These are phyloP conservation scores for Kwoniella sp. DNA, from an alignment of 768 basidiomycete species.

Conservation along the genomic window DNA sequence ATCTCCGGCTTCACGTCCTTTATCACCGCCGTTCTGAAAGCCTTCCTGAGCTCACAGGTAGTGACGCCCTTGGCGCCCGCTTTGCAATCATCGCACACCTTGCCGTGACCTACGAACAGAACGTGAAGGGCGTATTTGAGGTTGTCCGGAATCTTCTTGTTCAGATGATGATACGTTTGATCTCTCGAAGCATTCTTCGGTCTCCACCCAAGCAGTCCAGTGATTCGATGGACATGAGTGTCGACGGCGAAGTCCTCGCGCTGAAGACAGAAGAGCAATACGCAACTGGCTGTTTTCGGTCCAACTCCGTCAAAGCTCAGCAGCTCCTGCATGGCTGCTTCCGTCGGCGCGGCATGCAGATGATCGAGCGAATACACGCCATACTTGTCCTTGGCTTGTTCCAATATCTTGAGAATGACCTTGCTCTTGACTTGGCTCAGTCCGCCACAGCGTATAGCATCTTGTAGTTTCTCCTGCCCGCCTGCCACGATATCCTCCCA, in stretches of 20 bases:
- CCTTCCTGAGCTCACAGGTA: slow-evolving; percentile 38
- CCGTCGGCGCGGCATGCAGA: slow-evolving; percentile 43
- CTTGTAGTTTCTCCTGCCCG: slow-evolving; percentile 38
- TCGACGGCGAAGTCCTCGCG: slow-evolving; percentile 50
- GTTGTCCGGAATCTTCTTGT: slow-evolving; percentile 47
- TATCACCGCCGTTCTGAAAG: slow-evolving; percentile 21
- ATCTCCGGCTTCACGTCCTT: slow-evolving; percentile 9
- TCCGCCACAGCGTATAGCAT: slow-evolving; percentile 50
- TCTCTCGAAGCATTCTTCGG: slow-evolving; percentile 43
- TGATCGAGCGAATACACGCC: slow-evolving; percentile 47
- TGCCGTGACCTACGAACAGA: slow-evolving; percentile 48
- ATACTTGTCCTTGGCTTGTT: slow-evolving; percentile 43
- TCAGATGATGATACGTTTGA: slow-evolving; percentile 47
- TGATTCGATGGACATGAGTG: slow-evolving; percentile 50
- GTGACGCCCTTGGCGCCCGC: slow-evolving; percentile 35
- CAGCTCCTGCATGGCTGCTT: slow-evolving; percentile 45
- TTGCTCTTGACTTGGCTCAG: slow-evolving; percentile 45
- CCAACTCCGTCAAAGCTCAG: slow-evolving; percentile 45
- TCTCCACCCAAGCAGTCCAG: slow-evolving; percentile 47
- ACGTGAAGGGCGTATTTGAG: slow-evolving; percentile 49
- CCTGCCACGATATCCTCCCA: slow-evolving; percentile 47
- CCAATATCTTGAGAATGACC: slow-evolving; percentile 47
- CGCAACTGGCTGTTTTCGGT: slow-evolving; percentile 50
- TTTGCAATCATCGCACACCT: slow-evolving; percentile 45
- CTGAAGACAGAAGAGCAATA: slow-evolving; percentile 45